phyloP scores from a whole-genome alignment of 2,329 filamentous ascomycete species.

The Monascus ruber region DNA sequence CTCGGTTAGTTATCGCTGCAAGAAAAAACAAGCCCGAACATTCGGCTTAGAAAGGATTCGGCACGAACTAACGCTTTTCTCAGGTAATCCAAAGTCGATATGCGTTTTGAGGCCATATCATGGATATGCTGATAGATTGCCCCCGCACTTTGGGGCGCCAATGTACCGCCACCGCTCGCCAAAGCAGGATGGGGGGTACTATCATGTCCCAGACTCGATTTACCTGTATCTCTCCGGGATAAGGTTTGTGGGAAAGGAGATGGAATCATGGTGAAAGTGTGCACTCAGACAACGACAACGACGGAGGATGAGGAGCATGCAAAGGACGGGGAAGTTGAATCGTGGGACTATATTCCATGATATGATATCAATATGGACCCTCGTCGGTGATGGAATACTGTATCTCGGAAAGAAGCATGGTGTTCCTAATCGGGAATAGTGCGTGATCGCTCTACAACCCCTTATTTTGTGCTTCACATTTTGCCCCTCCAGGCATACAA shows the following conservation, averaged over 20 bases:
- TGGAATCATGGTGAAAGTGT: conserved; percentile 17
- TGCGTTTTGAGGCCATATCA: conserved; percentile 79
- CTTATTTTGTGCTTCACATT: no score
- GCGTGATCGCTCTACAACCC: no score
- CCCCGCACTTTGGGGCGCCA: conserved; percentile 40
- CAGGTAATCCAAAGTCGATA: conserved; percentile 86
- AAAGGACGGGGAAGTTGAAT: no score
- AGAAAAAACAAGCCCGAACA: no score
- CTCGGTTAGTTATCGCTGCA: not conserved
- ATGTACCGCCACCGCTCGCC: conserved; percentile 20
- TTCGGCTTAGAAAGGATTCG: not conserved
- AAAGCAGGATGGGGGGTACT: conserved; percentile 17
- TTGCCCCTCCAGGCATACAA: no score
- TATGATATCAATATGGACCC: no score
- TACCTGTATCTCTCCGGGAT: conserved; percentile 23
- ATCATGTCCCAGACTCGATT: conserved; percentile 20
- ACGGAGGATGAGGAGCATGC: no score
- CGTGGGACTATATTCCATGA: no score
- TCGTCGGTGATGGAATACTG: no score
- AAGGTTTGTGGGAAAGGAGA: conserved; percentile 22
- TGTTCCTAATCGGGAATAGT: no score
- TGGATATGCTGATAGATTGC: conserved; percentile 59
- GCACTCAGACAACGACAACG: not conserved
- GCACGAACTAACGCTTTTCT: conserved; percentile 64
- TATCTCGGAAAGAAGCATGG: no score